Evolutionary conservation across 352 stramenopile species (phyloP), one percentile per base, ranked within the genome.

Genomic region (Phytophthora capsici): DNA sequence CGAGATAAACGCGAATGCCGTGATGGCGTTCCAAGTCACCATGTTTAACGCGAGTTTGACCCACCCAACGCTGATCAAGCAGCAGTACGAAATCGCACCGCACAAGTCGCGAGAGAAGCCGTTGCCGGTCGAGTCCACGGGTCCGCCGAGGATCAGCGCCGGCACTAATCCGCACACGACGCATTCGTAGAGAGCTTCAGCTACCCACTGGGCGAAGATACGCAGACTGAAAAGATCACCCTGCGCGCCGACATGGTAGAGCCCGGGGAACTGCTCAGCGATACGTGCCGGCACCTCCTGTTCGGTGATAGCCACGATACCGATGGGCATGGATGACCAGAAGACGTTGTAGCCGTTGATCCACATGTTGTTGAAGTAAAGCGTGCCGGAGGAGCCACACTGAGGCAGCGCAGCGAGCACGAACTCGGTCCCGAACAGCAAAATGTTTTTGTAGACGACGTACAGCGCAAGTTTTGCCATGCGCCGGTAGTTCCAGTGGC

Each of bases 371-470:
- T 93, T 96, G 71, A 77, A 93, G 71, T 87, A 96, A 14, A 96
- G 72, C 43, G 86, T 96, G 8, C 88, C 88, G 0, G 81, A 93
- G 9, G 84, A 88, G 0, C 81, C 85, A 28, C 82, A 88, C 25
- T 76, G 68, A 6, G 68, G 68, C 13, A 88, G 68, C 14, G 92
- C 88, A 37, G 95, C 93, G 30, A 99, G 88, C 28, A 98, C 84
- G 46, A 94, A 96, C 26, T 78, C 77, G 17, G 82, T 78, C 25
- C 82, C 82, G 71, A 93, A 96, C 23, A 94, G 73, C 37, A 96
- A 84, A 62, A 98, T 95, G 80, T 99, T 99, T 80, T 99, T 99
- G 92, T 99, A 99, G 55, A 99, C 99, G 37, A 98, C 96, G 70
- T 98, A 99, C 6, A 99, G 74, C 40, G 98, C 91, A 23, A 98